phyloP scores from a whole-genome alignment of 1,284 basidiomycete species.

The Hymenochaete sp. region DNA sequence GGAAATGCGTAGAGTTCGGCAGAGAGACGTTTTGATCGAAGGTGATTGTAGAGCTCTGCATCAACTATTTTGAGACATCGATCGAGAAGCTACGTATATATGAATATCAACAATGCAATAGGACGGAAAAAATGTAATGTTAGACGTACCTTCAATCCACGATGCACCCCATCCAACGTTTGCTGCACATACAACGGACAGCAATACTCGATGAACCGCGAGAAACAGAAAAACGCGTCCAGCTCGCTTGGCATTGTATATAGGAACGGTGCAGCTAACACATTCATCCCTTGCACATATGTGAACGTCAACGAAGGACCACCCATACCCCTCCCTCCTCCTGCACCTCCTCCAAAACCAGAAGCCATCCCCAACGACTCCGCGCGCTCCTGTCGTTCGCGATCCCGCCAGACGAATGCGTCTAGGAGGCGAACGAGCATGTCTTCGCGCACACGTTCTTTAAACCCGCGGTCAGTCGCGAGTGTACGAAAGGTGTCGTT shows the following conservation, averaged over 20 bases:
- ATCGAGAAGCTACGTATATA: slow-evolving; percentile 66
- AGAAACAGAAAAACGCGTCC: slow-evolving; percentile 94
- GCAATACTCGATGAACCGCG: slow-evolving; percentile 86
- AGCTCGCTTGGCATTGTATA: slow-evolving; percentile 94
- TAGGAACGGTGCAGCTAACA: slow-evolving; percentile 92
- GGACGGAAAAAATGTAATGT: not conserved
- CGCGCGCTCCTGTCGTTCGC: slow-evolving; percentile 55
- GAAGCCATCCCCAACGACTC: slow-evolving; percentile 20
- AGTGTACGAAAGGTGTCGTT: slow-evolving; percentile 84
- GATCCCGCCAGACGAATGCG: slow-evolving; percentile 93
- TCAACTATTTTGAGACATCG: slow-evolving; percentile 88
- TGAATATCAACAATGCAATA: not conserved
- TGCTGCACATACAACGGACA: slow-evolving; percentile 96
- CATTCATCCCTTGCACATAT: slow-evolving; percentile 98
- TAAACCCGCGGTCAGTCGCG: slow-evolving; percentile 91
- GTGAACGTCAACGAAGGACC: slow-evolving; percentile 72
- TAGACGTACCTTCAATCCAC: slow-evolving; percentile 75
- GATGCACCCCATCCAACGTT: slow-evolving; percentile 89
- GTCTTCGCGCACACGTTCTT: slow-evolving; percentile 89
- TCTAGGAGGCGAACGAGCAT: slow-evolving; percentile 94
- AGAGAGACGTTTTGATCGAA: slow-evolving; percentile 89
- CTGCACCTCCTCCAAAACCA: too few relatives aligned
- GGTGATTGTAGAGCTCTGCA: slow-evolving; percentile 70
- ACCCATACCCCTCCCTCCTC: too few relatives aligned
- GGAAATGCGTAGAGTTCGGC: slow-evolving; percentile 98